Conservation (phyloP, 1,139 yeast species). For the Suhomyces anneliseae region DNA sequence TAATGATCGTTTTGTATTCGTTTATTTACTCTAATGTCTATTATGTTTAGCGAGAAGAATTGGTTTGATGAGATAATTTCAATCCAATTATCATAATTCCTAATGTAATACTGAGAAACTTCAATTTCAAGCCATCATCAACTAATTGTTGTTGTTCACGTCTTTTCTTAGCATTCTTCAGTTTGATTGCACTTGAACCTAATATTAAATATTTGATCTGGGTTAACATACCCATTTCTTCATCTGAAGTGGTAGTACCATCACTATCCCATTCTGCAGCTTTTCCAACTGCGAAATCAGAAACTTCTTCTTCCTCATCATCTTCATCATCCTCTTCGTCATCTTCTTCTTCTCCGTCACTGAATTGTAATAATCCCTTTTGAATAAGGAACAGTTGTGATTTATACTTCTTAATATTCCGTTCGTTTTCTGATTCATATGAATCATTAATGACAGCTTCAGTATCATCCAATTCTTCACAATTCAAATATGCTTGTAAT, state of each 20-base stretch:
- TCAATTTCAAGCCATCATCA: slow-evolving; percentile 45
- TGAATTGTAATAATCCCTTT: slow-evolving; percentile 5
- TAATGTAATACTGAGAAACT: slow-evolving; percentile 45
- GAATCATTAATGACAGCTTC: slow-evolving; percentile 17
- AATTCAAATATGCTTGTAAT: slow-evolving; percentile 26
- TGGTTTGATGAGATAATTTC: slow-evolving; percentile 32
- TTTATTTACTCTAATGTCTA: background rate
- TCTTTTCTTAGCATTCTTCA: slow-evolving; percentile 16
- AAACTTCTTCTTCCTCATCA: slow-evolving; percentile 16
- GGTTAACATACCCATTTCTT: slow-evolving; percentile 32
- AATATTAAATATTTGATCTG: slow-evolving; percentile 37
- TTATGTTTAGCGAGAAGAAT: slow-evolving; percentile 4
- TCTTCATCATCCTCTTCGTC: slow-evolving; percentile 11
- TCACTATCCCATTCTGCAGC: slow-evolving; percentile 13
- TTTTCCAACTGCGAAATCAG: background rate
- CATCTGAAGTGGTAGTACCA: slow-evolving; percentile 14
- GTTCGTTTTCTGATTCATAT: slow-evolving; percentile 12
- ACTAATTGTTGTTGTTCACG: slow-evolving; percentile 27
- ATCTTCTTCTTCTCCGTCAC: slow-evolving; percentile 19
- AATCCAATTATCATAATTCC: slow-evolving; percentile 47
- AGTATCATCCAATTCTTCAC: slow-evolving; percentile 21
- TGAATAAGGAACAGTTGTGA: slow-evolving; percentile 34
- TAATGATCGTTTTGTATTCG: background rate
- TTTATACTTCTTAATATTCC: slow-evolving; percentile 32
- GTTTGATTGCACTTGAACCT: slow-evolving; percentile 24